Percentiles rank a stretch among this genome's conserved stretches.
Evolutionary conservation across 345 rosid species (phyloP).

Genomic region (Ceriops decandra): DNA sequence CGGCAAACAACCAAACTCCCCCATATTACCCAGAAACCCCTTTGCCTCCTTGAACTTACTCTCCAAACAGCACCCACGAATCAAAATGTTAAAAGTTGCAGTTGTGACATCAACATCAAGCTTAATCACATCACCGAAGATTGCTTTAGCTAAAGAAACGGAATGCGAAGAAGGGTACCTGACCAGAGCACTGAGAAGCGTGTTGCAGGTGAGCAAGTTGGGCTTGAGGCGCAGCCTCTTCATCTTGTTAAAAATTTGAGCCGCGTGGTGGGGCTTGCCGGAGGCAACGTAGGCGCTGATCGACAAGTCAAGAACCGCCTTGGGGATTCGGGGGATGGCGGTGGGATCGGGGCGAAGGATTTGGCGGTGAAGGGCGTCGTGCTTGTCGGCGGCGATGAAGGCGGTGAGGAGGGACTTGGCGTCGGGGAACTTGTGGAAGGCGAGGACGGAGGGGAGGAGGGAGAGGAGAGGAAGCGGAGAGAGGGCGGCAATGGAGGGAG

Average conservation of each 20-base stretch:
- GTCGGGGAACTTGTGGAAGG: slow-evolving; percentile 51
- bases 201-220: slow-evolving; percentile 59
- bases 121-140: slow-evolving; percentile 48
- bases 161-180: slow-evolving; percentile 63
- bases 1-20: slow-evolving; percentile 48
- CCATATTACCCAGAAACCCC: slow-evolving; percentile 50
- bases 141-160: slow-evolving; percentile 39
- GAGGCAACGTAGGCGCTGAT: slow-evolving; percentile 55
- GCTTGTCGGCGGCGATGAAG: slow-evolving; percentile 51
- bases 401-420: slow-evolving; percentile 61
- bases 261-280: slow-evolving; percentile 61
- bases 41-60: slow-evolving; percentile 50
- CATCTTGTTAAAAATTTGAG: slow-evolving; percentile 64
- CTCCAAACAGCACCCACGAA: slow-evolving; percentile 68
- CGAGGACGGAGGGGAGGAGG: slow-evolving; percentile 53
- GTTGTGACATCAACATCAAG: slow-evolving; percentile 48
- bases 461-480: slow-evolving; percentile 56
- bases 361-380: slow-evolving; percentile 43
- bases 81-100: slow-evolving; percentile 57
- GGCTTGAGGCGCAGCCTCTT: slow-evolving; percentile 51
- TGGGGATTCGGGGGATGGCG: slow-evolving; percentile 28
- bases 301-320: slow-evolving; percentile 52
- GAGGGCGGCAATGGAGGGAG: slow-evolving; percentile 27
- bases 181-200: slow-evolving; percentile 59
- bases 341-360: slow-evolving; percentile 37